Percentiles rank a stretch among this genome's conserved stretches.
These are phyloP conservation scores for Cystobasidiaceae sp. DNA, from an alignment of 1,284 basidiomycete species.

Conservation along the genomic window DNA sequence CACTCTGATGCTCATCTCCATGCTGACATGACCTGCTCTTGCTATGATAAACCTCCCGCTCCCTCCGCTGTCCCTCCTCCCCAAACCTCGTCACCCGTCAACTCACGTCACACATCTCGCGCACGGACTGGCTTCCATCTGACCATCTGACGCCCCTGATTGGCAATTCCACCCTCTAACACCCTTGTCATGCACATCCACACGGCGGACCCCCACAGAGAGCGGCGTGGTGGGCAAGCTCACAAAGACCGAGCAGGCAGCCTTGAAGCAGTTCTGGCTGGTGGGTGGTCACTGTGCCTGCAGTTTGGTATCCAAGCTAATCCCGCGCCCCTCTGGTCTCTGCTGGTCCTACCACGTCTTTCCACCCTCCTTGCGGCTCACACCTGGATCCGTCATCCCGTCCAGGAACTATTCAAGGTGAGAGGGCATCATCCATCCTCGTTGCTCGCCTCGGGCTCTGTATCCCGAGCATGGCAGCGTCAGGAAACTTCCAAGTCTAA, in stretches of 20 bases:
- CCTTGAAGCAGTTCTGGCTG: slow-evolving; percentile 45
- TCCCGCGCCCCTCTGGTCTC: neutral
- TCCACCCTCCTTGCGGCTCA: too few relatives aligned
- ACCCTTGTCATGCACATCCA: neutral
- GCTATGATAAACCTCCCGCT: too few relatives aligned
- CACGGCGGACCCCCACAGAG: neutral
- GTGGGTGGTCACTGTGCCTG: slow-evolving; percentile 37
- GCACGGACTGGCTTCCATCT: neutral
- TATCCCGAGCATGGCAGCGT: neutral
- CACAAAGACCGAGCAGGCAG: slow-evolving; percentile 42
- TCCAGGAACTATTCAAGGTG: slow-evolving; percentile 33
- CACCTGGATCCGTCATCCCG: slow-evolving; percentile 32
- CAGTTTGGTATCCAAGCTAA: neutral
- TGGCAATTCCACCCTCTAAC: neutral
- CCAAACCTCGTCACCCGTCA: too few relatives aligned
- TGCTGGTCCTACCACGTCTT: too few relatives aligned
- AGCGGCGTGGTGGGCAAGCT: slow-evolving; percentile 44
- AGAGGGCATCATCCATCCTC: too few relatives aligned
- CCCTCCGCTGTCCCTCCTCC: too few relatives aligned
- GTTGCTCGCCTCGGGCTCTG: neutral
- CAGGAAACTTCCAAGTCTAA: neutral
- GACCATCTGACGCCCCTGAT: neutral
- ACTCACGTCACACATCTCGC: too few relatives aligned
- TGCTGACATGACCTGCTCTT: too few relatives aligned
- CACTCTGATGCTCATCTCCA: too few relatives aligned